Conservation (phyloP, 2,329 filamentous ascomycete species). For the Coniochaeta prunicola region DNA sequence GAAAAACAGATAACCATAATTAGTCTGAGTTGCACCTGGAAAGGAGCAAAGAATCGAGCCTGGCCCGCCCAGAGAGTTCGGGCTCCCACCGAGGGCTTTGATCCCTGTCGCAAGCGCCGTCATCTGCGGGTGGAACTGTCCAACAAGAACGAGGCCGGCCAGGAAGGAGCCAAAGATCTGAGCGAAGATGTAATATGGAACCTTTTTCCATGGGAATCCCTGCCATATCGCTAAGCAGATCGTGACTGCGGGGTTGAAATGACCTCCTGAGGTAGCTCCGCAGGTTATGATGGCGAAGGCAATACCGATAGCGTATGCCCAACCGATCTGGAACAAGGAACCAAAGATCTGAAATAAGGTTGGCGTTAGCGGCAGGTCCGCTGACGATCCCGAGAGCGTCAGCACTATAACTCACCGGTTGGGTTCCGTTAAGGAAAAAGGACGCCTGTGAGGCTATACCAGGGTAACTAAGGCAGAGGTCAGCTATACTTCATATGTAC, state of each 20-base stretch:
- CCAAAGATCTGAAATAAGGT: conserved; percentile 21
- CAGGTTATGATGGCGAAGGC: conserved; percentile 52
- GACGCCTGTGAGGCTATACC: conserved; percentile 45
- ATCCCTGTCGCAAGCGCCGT: conserved; percentile 3
- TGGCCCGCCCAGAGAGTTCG: not conserved
- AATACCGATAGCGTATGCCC: conserved; percentile 49
- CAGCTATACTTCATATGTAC: not conserved
- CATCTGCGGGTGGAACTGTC: conserved; percentile 46
- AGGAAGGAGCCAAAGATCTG: conserved; percentile 51
- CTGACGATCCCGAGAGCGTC: not conserved
- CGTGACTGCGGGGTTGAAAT: conserved; percentile 47
- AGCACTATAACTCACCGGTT: not conserved
- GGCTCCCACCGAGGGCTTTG: not conserved
- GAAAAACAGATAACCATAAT: conserved; percentile 48
- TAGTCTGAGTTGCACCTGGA: conserved; percentile 40
- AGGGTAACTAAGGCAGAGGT: conserved; percentile 14
- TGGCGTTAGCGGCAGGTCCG: conserved; percentile 19
- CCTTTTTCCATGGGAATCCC: conserved; percentile 52
- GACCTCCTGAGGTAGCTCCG: conserved; percentile 44
- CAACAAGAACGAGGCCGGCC: conserved; percentile 46
- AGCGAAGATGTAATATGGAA: conserved; percentile 47
- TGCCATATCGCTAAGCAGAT: conserved; percentile 42
- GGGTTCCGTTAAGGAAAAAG: conserved; percentile 38
- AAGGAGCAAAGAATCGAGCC: conserved; percentile 44
- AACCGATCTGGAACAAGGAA: conserved; percentile 48